phyloP scores from a whole-genome alignment of 176 grass and related monocot genomes.

The Thalia dealbata region DNA sequence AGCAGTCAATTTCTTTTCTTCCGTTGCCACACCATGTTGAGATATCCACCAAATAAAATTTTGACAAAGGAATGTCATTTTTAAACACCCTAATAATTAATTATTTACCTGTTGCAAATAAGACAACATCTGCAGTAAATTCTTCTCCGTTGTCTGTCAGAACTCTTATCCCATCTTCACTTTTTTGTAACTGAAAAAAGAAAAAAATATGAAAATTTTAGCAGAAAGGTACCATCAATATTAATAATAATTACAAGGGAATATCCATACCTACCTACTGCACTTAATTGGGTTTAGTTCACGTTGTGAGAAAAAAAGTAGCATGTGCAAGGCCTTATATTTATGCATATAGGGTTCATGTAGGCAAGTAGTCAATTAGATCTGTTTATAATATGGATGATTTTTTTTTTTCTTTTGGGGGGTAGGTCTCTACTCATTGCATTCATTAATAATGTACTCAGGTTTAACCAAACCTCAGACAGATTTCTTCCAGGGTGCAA shows the following conservation, averaged over 20 bases:
- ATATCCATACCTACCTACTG: no score
- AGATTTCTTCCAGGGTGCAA: conserved; percentile 67
- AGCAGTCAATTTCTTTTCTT: background rate
- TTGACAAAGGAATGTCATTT: background rate
- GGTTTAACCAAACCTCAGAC: conserved; percentile 42
- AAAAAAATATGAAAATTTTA: conserved; percentile 21
- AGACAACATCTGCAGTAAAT: conserved; percentile 74
- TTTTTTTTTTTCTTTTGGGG: no score
- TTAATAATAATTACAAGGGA: no score
- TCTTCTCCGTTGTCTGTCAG: conserved; percentile 76
- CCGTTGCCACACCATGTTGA: background rate
- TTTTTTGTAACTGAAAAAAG: conserved; percentile 70
- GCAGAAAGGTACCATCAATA: background rate
- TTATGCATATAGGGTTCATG: no score
- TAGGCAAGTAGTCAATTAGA: no score
- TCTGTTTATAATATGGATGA: no score
- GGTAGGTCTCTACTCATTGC: no score
- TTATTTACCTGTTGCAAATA: conserved; percentile 84
- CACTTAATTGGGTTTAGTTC: no score
- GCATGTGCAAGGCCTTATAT: no score
- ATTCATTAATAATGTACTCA: no score
- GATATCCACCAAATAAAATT: background rate
- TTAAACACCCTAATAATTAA: conserved; percentile 1
- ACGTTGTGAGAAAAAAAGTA: no score
- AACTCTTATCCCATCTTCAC: conserved; percentile 66